Percentiles rank a stretch among this genome's conserved stretches.
Conservation (phyloP, 2,329 filamentous ascomycete species). For the Epichloe aotearoae region DNA sequence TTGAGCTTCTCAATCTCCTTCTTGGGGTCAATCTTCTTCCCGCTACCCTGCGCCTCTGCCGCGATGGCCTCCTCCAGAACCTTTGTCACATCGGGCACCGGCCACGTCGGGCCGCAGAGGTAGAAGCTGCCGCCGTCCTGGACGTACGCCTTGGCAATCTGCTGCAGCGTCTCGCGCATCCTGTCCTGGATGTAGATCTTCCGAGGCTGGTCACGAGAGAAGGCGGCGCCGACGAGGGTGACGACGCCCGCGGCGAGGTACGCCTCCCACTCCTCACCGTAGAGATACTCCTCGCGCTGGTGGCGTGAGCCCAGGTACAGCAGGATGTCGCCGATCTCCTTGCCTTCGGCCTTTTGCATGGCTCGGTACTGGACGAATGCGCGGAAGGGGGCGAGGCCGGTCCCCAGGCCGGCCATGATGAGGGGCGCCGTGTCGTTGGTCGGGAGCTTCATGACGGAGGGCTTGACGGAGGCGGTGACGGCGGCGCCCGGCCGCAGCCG, state of each 20-base stretch:
- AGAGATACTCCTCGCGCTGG: constrained; percentile 96
- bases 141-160: constrained; percentile 79
- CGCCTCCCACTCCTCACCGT: constrained; percentile 98
- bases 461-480: constrained; percentile 89
- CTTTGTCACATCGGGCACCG: constrained; percentile 88
- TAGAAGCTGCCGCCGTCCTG: constrained; percentile 87
- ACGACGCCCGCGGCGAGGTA: constrained; percentile 93
- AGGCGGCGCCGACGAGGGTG: constrained; percentile 83
- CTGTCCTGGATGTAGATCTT: constrained; percentile 99
- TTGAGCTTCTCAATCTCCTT: constrained; percentile 97
- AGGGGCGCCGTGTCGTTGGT: constrained; percentile 75
- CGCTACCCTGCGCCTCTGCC: constrained; percentile 52
- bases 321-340: constrained; percentile 84
- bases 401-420: constrained; percentile 98
- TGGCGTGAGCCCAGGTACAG: constrained; percentile 95
- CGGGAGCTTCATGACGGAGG: constrained; percentile 98
- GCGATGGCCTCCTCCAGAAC: constrained; percentile 89
- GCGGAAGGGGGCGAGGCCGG: constrained; percentile 95
- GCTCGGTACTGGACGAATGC: constrained; percentile 97
- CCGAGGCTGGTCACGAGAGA: constrained; percentile 90
- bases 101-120: constrained; percentile 95
- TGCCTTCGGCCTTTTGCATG: constrained; percentile 89
- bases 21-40: constrained; percentile 69
- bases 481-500: constrained; percentile 59
- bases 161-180: constrained; percentile 75